A percentile compares a stretch with the other conserved stretches of the same genome.
Conservation (phyloP, 2,329 filamentous ascomycete species). For the Diaporthe sp. region DNA sequence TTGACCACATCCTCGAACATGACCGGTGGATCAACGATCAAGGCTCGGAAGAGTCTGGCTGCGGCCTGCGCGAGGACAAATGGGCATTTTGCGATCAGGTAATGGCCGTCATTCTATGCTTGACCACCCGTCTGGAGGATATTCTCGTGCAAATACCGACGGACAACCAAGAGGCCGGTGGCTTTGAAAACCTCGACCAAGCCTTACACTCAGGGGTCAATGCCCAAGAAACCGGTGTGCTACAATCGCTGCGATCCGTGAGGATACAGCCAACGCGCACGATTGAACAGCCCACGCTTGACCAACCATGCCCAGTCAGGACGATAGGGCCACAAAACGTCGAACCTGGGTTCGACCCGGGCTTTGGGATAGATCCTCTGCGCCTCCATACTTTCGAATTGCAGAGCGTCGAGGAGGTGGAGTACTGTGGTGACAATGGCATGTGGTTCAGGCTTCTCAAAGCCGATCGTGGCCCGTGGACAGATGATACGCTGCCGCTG, state of each 20-base stretch:
- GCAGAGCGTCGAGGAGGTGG: background rate
- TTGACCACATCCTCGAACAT: background rate
- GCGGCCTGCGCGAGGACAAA: background rate
- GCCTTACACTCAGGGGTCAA: background rate
- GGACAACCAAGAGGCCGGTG: background rate
- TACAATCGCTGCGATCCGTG: background rate
- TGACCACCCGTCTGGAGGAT: conserved; percentile 1
- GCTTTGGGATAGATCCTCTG: conserved; percentile 8
- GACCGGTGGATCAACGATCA: background rate
- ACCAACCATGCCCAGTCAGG: background rate
- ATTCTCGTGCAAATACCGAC: background rate
- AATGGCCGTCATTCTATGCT: background rate
- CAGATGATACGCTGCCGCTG: background rate
- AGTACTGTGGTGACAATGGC: conserved; percentile 1
- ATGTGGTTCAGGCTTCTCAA: conserved; percentile 14
- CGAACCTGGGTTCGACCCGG: background rate
- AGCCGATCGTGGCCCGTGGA: background rate
- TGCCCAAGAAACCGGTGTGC: background rate
- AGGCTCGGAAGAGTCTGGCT: background rate
- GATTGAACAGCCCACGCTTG: background rate
- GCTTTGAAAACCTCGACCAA: background rate
- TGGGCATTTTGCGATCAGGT: background rate
- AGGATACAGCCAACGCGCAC: background rate
- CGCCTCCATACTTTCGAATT: background rate
- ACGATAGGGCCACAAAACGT: background rate